Conservation (phyloP, 371 early-diverging fungal species). For the Apophysomyces elegans region DNA sequence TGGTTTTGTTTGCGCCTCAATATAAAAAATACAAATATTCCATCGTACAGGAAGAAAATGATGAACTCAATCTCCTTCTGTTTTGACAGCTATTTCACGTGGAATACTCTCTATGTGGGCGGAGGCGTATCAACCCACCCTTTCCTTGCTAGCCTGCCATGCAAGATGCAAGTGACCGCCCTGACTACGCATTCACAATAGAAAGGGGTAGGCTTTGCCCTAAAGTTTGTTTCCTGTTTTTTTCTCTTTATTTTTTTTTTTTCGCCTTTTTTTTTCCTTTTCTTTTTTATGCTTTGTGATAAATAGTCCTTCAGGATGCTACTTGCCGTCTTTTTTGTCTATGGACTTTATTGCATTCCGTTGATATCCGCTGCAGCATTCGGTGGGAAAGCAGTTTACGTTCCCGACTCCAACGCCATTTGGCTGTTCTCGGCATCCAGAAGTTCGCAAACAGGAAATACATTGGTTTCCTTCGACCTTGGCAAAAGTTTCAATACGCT, state of each 20-base stretch:
- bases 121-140: not conserved
- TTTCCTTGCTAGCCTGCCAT: not conserved
- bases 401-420: not conserved
- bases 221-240: not conserved
- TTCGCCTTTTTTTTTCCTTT: not conserved
- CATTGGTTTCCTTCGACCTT: not conserved
- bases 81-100: slow-evolving; percentile 6
- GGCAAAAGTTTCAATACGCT: not conserved
- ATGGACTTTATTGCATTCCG: not conserved
- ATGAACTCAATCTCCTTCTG: not conserved
- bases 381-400: slow-evolving; percentile 2
- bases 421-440: slow-evolving; percentile 5
- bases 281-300: not conserved
- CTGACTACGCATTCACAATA: slow-evolving; percentile 7
- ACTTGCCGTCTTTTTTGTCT: not conserved
- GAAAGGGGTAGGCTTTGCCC: slow-evolving; percentile 3
- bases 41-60: not conserved
- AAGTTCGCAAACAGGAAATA: not conserved
- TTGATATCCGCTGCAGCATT: not conserved
- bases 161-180: not conserved
- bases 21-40: not conserved
- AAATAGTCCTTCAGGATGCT: not conserved
- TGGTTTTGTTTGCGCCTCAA: no score
- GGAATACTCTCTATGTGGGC: not conserved
- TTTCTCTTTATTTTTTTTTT: not conserved